Evolutionary conservation across 2,329 filamentous ascomycete genomes (phyloP).

Genomic region (Pyricularia sp.): DNA sequence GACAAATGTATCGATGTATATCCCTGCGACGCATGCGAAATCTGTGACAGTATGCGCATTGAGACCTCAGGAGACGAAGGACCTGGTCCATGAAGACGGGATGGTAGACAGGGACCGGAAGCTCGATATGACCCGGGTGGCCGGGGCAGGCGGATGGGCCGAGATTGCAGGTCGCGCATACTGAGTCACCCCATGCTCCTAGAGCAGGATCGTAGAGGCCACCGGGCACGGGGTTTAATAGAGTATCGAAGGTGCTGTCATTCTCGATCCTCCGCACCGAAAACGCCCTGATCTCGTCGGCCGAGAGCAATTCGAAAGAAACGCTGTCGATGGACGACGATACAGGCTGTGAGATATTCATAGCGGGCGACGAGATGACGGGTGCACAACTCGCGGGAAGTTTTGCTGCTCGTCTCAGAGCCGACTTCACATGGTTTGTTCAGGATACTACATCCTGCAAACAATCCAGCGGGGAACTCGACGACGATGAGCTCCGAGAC

Average conservation of each 20-base stretch:
- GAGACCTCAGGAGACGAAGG: slow-evolving; percentile 68
- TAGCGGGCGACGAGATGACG: slow-evolving; percentile 17
- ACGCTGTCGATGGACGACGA: slow-evolving; percentile 74
- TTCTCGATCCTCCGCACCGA: slow-evolving; percentile 93
- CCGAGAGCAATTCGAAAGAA: slow-evolving; percentile 75
- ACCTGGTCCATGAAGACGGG: slow-evolving; percentile 94
- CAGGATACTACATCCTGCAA: background rate
- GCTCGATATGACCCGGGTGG: slow-evolving; percentile 88
- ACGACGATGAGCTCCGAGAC: background rate
- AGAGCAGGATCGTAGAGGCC: slow-evolving; percentile 88
- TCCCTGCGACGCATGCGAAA: slow-evolving; percentile 68
- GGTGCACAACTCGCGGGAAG: slow-evolving; percentile 1
- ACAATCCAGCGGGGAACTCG: background rate
- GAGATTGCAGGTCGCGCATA: slow-evolving; percentile 88
- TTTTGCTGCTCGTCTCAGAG: background rate
- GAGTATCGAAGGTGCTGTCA: slow-evolving; percentile 83
- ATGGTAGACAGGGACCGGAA: slow-evolving; percentile 88
- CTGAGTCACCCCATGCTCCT: slow-evolving; percentile 75
- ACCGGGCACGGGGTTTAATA: slow-evolving; percentile 77
- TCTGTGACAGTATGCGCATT: slow-evolving; percentile 83
- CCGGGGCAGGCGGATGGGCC: slow-evolving; percentile 74
- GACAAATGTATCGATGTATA: slow-evolving; percentile 69
- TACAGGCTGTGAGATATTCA: slow-evolving; percentile 71
- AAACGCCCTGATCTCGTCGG: slow-evolving; percentile 71
- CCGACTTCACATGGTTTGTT: background rate